Conservation (phyloP, 2,329 filamentous ascomycete genomes). For the Clonostachys rosea region DNA sequence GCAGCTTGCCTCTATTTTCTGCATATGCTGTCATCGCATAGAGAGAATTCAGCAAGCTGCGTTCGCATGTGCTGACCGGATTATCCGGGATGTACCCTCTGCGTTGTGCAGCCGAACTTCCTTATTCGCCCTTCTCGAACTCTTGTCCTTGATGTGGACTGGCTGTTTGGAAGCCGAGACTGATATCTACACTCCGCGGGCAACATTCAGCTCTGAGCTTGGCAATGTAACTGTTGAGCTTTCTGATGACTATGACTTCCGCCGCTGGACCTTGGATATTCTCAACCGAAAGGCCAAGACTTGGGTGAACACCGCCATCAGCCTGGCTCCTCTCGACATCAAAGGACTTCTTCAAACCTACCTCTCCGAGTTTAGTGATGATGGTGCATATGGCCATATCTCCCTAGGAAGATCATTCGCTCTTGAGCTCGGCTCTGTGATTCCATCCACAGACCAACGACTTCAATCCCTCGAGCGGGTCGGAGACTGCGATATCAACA, state of each 20-base stretch:
- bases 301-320: constrained; percentile 79
- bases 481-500: constrained; percentile 74
- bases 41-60: constrained; percentile 87
- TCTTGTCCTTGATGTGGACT: constrained; percentile 91
- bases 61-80: constrained; percentile 75
- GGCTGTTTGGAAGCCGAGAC: constrained; percentile 93
- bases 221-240: constrained; percentile 81
- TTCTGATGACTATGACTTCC: constrained; percentile 87
- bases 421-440: constrained; percentile 81
- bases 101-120: constrained; percentile 86
- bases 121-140: constrained; percentile 86
- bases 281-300: constrained; percentile 71
- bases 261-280: constrained; percentile 72
- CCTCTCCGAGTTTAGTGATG: constrained; percentile 89
- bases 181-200: constrained; percentile 85
- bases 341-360: constrained; percentile 96
- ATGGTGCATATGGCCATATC: constrained; percentile 85
- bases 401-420: constrained; percentile 93
- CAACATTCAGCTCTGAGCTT: constrained; percentile 71
- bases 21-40: constrained; percentile 89
- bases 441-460: constrained; percentile 82
- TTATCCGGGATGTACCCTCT: constrained; percentile 81
- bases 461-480: constrained; percentile 76
- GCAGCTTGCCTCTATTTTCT: constrained; percentile 82
- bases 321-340: constrained; percentile 84